Conservation (phyloP, 148 eudicot genomes). For the Rhododendron williamsianum region DNA sequence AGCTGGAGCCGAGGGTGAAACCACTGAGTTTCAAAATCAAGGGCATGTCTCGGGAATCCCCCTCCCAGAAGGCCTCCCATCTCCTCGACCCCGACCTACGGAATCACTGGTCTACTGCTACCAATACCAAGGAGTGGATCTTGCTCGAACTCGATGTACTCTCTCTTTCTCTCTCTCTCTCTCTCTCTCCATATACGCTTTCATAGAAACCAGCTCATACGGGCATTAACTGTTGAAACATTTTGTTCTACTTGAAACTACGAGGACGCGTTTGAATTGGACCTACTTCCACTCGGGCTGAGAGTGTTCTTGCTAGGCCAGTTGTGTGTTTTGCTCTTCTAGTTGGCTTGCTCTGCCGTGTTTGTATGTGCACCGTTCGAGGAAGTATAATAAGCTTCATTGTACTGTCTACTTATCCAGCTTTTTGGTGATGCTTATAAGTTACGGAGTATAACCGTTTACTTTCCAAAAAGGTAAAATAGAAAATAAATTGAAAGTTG, state of each 20-base stretch:
- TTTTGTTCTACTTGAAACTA: not conserved
- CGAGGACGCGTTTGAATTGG: not conserved
- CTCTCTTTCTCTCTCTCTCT: not conserved
- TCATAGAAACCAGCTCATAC: not conserved
- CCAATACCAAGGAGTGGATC: slow-evolving; percentile 88
- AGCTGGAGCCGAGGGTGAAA: slow-evolving; percentile 56
- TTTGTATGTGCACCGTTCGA: not conserved
- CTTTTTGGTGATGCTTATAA: not conserved
- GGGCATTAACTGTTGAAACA: not conserved
- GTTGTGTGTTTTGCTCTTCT: not conserved
- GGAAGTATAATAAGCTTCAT: not conserved
- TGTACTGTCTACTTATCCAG: not conserved
- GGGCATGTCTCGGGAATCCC: slow-evolving; percentile 68
- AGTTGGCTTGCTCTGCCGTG: not conserved
- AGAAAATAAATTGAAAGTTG: not conserved
- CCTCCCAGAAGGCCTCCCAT: slow-evolving; percentile 58
- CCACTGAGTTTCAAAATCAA: slow-evolving; percentile 61
- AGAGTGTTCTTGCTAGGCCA: not conserved
- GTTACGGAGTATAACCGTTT: not conserved
- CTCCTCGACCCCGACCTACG: slow-evolving; percentile 70
- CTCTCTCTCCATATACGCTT: not conserved
- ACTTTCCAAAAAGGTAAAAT: not conserved
- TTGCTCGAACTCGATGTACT: slow-evolving; percentile 66
- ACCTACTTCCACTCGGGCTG: too few relatives aligned
- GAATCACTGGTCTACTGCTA: slow-evolving; percentile 74